Base-by-base conservation (phyloP, 2,329 filamentous ascomycete genomes). In the Fusarium luffae region DNA sequence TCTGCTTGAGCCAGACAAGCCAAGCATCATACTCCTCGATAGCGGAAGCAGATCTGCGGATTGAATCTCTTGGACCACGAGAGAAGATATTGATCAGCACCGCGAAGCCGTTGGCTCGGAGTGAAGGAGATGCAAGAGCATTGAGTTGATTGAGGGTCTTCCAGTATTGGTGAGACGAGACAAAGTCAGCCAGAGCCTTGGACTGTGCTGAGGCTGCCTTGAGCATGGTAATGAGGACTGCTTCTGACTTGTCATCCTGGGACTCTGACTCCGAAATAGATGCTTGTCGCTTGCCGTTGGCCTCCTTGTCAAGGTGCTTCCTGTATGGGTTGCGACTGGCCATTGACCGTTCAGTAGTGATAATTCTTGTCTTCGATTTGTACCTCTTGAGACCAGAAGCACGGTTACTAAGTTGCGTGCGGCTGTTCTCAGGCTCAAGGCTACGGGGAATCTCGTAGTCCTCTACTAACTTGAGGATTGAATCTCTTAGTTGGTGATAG, bases 141-240 rank as follows among this genome's bases (percentile, higher is more conserved):
- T 89, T 88, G 19, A 97, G 85, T 66, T 93, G 91, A 64, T 92
- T 89, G 28, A 95, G 82, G 0, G 93, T 94, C 76, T 91, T 92
- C 89, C 92, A 95, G 82, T 95, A 97, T 54, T 93, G 86, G 72
- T 97, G 93, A 2, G 93, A 92, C 30, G 91, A 91, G 51, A 96
- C 89, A 74, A 94, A 97, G 77, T 97, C 93, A 0, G 92, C 92
- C 65, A 92, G 89, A 25, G 91, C 89, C 72, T 92, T 89, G 58
- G 92, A 94, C 77, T 93, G 91, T 1, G 89, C 85, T 70, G 92
- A 92, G 18, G 93, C 93, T 19, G 91, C 90, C 69, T 91, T 89
- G 28, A 94, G 86, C 90, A 94, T 94, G 2, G 87, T 85, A 42
- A 93, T 85, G 13, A 93, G 81, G 7, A 91, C 85, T 0, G 86